A percentile compares a stretch with the other conserved stretches of the same genome.
These are phyloP conservation scores for Emmonsiellopsis sp. DNA, from an alignment of 2,329 filamentous ascomycete species.

Conservation along the genomic window DNA sequence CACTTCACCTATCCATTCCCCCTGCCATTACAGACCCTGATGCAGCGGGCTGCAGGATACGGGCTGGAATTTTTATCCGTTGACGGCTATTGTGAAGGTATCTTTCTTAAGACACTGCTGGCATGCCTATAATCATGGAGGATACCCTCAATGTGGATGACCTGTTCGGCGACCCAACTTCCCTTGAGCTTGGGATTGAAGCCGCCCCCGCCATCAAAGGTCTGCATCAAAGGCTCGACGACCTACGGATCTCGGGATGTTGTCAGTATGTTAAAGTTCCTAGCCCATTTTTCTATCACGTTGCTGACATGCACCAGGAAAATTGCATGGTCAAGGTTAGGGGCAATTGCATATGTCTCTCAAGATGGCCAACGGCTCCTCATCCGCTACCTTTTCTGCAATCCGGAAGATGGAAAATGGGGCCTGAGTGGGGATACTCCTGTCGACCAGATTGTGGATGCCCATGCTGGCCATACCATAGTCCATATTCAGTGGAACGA, in stretches of 20 bases:
- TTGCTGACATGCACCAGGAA: conserved; percentile 45
- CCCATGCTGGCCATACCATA: conserved; percentile 57
- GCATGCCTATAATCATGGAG: conserved; percentile 49
- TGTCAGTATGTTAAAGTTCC: conserved; percentile 58
- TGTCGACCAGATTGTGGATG: conserved; percentile 51
- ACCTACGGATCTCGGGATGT: conserved; percentile 65
- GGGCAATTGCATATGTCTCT: conserved; percentile 74
- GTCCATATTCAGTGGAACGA: conserved; percentile 79
- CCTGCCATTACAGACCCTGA: neutral
- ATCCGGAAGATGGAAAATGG: conserved; percentile 64
- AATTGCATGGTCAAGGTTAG: conserved; percentile 79
- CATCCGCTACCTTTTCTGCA: conserved; percentile 62
- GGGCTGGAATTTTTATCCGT: neutral
- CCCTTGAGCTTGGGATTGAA: conserved; percentile 50
- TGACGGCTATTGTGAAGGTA: no score
- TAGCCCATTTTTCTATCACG: neutral
- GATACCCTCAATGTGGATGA: conserved; percentile 58
- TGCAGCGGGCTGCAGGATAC: neutral
- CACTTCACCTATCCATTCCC: neutral
- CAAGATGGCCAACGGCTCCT: conserved; percentile 62
- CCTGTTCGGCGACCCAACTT: conserved; percentile 60
- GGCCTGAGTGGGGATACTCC: conserved; percentile 62
- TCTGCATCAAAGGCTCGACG: conserved; percentile 64
- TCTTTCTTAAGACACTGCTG: neutral
- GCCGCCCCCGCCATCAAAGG: conserved; percentile 52